These are phyloP conservation scores for Aspergillus transmontanensis DNA, from an alignment of 2,329 filamentous ascomycete species.

Conservation along the genomic window DNA sequence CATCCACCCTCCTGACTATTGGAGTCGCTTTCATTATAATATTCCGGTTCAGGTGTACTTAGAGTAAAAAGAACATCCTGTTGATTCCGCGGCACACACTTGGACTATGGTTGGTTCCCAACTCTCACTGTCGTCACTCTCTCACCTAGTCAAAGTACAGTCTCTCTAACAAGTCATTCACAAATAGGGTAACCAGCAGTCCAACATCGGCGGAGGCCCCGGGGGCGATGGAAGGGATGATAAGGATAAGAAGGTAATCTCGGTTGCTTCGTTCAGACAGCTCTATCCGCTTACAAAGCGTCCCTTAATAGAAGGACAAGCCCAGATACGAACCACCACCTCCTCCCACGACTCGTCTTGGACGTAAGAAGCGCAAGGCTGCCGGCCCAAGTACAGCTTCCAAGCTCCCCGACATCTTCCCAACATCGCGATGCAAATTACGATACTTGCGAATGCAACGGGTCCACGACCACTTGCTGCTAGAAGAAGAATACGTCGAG, in stretches of 20 bases:
- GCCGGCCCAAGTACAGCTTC: conserved; percentile 91
- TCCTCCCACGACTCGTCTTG: conserved; percentile 92
- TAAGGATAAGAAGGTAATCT: conserved; percentile 85
- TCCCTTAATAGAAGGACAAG: conserved; percentile 83
- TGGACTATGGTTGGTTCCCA: conserved; percentile 38
- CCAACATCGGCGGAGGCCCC: conserved; percentile 75
- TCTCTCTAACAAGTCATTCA: conserved; percentile 25
- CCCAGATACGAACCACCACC: conserved; percentile 99
- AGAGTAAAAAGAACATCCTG: not conserved
- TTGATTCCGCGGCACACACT: conserved; percentile 5
- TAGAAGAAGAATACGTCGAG: conserved; percentile 98
- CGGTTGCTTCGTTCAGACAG: not conserved
- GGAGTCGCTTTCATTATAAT: not conserved
- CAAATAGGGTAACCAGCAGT: conserved; percentile 62
- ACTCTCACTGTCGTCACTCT: conserved; percentile 11
- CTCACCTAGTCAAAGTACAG: conserved; percentile 8
- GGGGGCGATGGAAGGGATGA: conserved; percentile 77
- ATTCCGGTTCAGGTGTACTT: not conserved
- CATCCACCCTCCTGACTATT: not conserved
- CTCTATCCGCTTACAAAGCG: conserved; percentile 20
- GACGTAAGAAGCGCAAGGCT: conserved; percentile 97
- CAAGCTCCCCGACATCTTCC: conserved; percentile 91
- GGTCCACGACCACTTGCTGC: conserved; percentile 92
- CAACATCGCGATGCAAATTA: conserved; percentile 96
- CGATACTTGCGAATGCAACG: conserved; percentile 97